These are phyloP conservation scores for Trametes versicolor DNA, from an alignment of 1,284 basidiomycete species.

Conservation along the genomic window DNA sequence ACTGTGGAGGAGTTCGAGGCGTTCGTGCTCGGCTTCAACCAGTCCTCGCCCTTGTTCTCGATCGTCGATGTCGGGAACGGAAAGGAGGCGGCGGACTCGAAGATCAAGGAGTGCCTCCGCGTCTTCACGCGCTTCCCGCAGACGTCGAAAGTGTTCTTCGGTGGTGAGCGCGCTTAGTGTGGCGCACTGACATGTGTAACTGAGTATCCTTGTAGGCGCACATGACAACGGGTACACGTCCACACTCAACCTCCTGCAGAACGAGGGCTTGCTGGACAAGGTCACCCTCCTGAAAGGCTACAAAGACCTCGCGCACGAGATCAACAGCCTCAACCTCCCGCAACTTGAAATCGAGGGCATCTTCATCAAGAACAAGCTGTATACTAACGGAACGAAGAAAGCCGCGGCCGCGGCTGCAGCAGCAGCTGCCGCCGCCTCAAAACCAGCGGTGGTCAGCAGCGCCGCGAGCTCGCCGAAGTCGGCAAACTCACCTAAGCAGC, in stretches of 20 bases:
- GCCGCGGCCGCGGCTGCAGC: slow-evolving; percentile 26
- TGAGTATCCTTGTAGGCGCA: slow-evolving; percentile 42
- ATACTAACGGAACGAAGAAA: slow-evolving; percentile 38
- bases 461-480: slow-evolving; percentile 17
- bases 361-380: slow-evolving; percentile 58
- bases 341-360: slow-evolving; percentile 56
- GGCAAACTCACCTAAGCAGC: slow-evolving; percentile 30
- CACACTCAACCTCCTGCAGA: slow-evolving; percentile 57
- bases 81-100: slow-evolving; percentile 66
- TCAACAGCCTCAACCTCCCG: slow-evolving; percentile 53
- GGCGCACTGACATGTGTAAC: slow-evolving; percentile 26
- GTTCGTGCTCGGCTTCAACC: slow-evolving; percentile 59
- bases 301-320: slow-evolving; percentile 54
- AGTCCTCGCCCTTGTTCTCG: slow-evolving; percentile 55
- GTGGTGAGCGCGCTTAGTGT: slow-evolving; percentile 42
- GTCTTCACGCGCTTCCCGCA: slow-evolving; percentile 58
- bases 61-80: slow-evolving; percentile 65
- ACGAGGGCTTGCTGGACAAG: slow-evolving; percentile 59
- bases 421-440: slow-evolving; percentile 17
- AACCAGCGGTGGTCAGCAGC: slow-evolving; percentile 6
- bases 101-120: slow-evolving; percentile 60
- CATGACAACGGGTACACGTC: slow-evolving; percentile 67
- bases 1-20: slow-evolving; percentile 52
- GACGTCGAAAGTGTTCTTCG: slow-evolving; percentile 54
- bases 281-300: slow-evolving; percentile 62